Evolutionary conservation across 1,284 basidiomycete species (phyloP), one percentile per base, ranked within the genome.

Genomic region (Ustilago vetiveriae): DNA sequence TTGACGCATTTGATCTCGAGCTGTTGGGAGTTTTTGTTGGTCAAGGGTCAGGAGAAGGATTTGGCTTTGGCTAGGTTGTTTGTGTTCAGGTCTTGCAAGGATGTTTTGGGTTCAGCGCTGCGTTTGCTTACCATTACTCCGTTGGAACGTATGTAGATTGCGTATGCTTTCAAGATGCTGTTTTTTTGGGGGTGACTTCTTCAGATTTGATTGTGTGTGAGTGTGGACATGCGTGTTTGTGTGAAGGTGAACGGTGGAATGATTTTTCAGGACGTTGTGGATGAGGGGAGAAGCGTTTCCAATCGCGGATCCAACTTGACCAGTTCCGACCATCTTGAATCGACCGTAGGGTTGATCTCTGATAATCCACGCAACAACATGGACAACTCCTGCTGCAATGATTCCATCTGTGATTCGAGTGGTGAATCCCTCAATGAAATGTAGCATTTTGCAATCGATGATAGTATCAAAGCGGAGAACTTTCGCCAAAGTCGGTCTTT

Each of bases 61-160:
- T 86, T 92, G 67, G 94, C 92, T 0, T 83, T 87, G 68, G 94
- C 94, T n/a, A 86, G 92, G 75, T 85, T 98, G 84, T 97, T 90
- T 87, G 82, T 98, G 81, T 98, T 92, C 84, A 85, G 92, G 69
- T 89, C 88, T 79, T 91, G 94, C 55, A 87, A 91, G 84, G 90
- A 94, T 75, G 94, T 97, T 19, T 85, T 98, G 54, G 90, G 87
- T 7, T 88, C 88, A 49, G 90, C 92, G 45, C 90, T 98, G 89
- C 87, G 89, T 75, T 82, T 98, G 82, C 84, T 98, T 74, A 95
- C 91, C 71, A 88, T 97, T 73, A 87, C 88, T 51, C 94, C 76
- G 40, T 45, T 78, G 8, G 92, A 97, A 84, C 86, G 92, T 79
- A 98, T 98, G 94, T 98, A 88, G 40, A 23, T 10, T 13, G 33